These are phyloP conservation scores for Trichoderma lentiforme DNA, from an alignment of 2,329 filamentous ascomycete genomes.

Conservation along the genomic window DNA sequence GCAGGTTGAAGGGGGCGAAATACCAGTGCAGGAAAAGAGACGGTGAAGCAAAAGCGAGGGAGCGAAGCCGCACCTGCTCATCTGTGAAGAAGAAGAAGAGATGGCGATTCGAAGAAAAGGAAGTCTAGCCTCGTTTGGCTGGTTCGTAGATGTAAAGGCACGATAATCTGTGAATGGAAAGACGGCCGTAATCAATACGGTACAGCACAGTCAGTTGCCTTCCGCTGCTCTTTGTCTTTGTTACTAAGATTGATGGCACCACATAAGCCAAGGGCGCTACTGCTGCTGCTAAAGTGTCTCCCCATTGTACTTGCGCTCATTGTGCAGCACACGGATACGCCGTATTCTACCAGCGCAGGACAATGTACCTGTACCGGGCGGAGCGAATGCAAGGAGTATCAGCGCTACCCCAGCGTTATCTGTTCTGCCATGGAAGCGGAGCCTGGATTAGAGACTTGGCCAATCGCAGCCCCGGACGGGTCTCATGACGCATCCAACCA, in stretches of 20 bases:
- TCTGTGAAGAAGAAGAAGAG: not conserved
- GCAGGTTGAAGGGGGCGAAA: not conserved
- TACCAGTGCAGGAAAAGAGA: not conserved
- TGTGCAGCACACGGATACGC: not conserved
- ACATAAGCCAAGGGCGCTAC: not conserved
- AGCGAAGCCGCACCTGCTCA: not conserved
- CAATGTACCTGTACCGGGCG: not conserved
- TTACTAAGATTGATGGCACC: not conserved
- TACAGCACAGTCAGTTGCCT: not conserved
- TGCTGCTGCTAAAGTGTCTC: not conserved
- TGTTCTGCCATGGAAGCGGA: not conserved
- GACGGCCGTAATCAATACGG: not conserved
- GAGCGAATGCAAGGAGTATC: constrained; percentile 1
- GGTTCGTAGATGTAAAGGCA: not conserved
- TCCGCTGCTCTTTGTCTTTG: not conserved
- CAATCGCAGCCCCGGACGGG: not conserved
- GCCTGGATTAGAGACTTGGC: fast-evolving
- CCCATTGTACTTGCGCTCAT: not conserved
- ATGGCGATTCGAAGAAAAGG: not conserved
- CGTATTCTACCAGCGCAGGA: not conserved
- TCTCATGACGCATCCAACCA: constrained; percentile 34
- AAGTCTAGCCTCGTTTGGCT: not conserved
- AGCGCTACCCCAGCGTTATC: constrained; percentile 3
- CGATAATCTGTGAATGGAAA: not conserved
- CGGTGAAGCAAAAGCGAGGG: not conserved